Base-by-base conservation (phyloP, 257 asterid species). In the Petunia secreta region DNA sequence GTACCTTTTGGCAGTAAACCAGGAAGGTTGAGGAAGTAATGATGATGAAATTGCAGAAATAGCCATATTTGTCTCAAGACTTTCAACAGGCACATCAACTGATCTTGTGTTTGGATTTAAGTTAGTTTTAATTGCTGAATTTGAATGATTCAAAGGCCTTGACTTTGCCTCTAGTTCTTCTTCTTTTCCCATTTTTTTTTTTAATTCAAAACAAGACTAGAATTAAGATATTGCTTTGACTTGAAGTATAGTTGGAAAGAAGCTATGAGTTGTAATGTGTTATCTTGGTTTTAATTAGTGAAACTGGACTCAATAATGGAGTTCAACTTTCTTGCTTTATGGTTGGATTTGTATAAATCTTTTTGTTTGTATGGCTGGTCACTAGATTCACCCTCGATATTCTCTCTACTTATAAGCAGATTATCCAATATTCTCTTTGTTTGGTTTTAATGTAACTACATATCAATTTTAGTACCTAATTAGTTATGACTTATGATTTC, bases 1-100 rank as follows among this genome's bases (percentile, higher is more conserved):
- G 68, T 57, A 84, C 91, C 91, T 84, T 78, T 78, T 80, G 4
- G 91, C 88, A 53, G 91, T 88, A 63, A 85, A 88, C 91, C 91
- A 88, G 38, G 89, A 85, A 50, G 89, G 87, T 16, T 82, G 75
- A 14, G 87, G 54, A 69, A 85, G 80, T 5, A 83, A 75, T 37
- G 81, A 55, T 4, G 86, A 15, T 43, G 88, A 7, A 80, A 73
- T 75, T 25, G 81, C 69, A 75, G 84, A 3, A 43, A 3, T 25
- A 15, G 65, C 75, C 78, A 73, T 69, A 1, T 57, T 55, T n/a
- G 75, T 5, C 34, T n/a, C n/a, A n/a, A n/a, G n/a, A n/a, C n/a
- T n/a, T n/a, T 48, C 58, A 25, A 7, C 50, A 38, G 80, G 38
- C 10, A 34, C 77, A 55, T 46, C 85, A 63, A 79, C n/a, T n/a